Base-by-base conservation (phyloP, 2,329 filamentous ascomycete genomes). In the Talaromyces sp. region DNA sequence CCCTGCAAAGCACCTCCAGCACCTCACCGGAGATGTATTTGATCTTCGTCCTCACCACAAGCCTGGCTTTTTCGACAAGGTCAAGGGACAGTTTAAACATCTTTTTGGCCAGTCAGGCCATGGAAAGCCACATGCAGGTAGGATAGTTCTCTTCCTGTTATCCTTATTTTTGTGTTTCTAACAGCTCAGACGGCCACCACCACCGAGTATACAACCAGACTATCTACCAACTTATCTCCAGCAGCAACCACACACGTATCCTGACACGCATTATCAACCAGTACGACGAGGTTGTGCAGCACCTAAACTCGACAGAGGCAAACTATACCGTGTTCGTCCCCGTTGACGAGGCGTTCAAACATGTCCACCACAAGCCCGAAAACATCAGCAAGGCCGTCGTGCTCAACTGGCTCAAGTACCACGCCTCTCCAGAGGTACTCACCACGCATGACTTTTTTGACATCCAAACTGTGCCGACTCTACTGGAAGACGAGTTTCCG, bases 321-420 rank as follows among this genome's bases (percentile, higher is more conserved):
- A 92, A 94, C 75, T 86, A 88, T 70, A 96, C 92, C 1, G 76
- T 93, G 47, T 95, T 96, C 68, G 89, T 90, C 7, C 92, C 92
- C 0, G 85, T 84, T 1, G 85, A 96, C 72, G 79, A 82, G 59
- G 92, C 91, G 0, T 95, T 96, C 69, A 85, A 89, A 64, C 85
- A 83, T 76, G 81, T 86, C 56, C 75, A 84, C 62, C 75, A 85
- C 62, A 78, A 75, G 56, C 78, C 81, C n/a, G 44, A 40, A 30
- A 87, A 91, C 77, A 88, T 88, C 3, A 83, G 83, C 62, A 89
- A 92, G 75, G 88, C 93, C 68, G 78, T 87, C 50, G 72, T 95
- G 63, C 85, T 91, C 78, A 81, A 83, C 61, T 71, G 92, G 9
- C 77, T 96, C 1, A 75, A 84, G 54, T 96, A 96, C 75, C 92